Evolutionary conservation across 306 rosid species (phyloP).

Genomic region (Corylus americana): DNA sequence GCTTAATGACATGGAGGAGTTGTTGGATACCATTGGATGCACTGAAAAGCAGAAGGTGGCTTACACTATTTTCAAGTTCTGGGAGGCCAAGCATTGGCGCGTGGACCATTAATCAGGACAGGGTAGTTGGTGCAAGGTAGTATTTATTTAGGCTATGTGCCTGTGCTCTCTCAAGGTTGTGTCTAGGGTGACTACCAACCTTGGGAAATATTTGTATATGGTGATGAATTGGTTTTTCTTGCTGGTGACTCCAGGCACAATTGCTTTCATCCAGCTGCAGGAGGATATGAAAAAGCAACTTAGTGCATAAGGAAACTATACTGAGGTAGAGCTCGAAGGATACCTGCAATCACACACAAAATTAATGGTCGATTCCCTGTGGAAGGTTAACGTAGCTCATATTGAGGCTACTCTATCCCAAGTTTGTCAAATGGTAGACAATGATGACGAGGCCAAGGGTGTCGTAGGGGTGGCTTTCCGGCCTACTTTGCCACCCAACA

Average conservation of each 20-base stretch:
- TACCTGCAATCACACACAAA: conserved; percentile 86
- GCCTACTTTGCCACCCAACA: no score
- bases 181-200: background rate
- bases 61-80: no score
- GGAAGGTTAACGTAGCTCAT: conserved; percentile 98
- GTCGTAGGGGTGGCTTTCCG: no score
- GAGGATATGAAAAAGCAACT: conserved; percentile 98
- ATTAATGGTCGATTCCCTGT: conserved; percentile 89
- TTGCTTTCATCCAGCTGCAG: conserved; percentile 95
- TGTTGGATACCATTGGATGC: no score
- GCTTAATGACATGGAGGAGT: no score
- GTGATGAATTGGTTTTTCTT: conserved; percentile 31
- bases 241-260: conserved; percentile 68
- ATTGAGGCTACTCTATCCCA: conserved; percentile 98
- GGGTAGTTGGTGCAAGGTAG: background rate
- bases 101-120: background rate
- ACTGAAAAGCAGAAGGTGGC: no score
- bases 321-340: conserved; percentile 90
- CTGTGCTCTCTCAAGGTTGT: background rate
- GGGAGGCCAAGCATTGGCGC: background rate
- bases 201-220: background rate
- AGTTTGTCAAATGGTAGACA: conserved; percentile 82
- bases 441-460: no score
- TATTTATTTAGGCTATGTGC: background rate
- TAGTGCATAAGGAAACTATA: conserved; percentile 81